phyloP scores from a whole-genome alignment of 495 filamentous ascomycete species.

The Penicillium parvum region DNA sequence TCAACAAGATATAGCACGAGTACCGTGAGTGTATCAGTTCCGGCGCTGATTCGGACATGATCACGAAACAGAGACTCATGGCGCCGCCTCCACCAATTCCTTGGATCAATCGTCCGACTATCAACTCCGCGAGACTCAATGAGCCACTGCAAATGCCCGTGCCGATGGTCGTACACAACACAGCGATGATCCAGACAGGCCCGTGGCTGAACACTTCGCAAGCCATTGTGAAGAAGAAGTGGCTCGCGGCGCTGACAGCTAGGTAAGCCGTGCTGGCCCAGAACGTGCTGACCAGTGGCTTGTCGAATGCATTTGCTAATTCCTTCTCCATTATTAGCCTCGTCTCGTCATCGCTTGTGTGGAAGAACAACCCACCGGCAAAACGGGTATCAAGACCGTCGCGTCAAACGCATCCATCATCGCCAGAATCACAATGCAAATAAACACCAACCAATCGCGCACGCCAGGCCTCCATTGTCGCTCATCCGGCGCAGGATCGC shows the following conservation, averaged over 20 bases:
- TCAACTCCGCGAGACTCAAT: slow-evolving; percentile 54
- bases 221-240: slow-evolving; percentile 37
- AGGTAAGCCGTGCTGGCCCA: slow-evolving; percentile 43
- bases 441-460: slow-evolving; percentile 32
- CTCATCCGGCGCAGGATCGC: slow-evolving; percentile 5
- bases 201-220: slow-evolving; percentile 40
- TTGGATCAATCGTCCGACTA: slow-evolving; percentile 63
- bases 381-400: slow-evolving; percentile 30
- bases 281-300: slow-evolving; percentile 29
- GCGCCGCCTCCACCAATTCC: slow-evolving; percentile 72
- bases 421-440: slow-evolving; percentile 29
- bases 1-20: slow-evolving; percentile 33
- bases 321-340: slow-evolving; percentile 18
- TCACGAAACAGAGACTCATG: slow-evolving; percentile 56
- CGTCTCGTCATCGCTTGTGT: slow-evolving; percentile 4
- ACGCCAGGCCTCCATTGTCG: slow-evolving; percentile 23
- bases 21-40: slow-evolving; percentile 38
- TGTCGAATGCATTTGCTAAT: slow-evolving; percentile 24
- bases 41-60: slow-evolving; percentile 60
- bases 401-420: slow-evolving; percentile 41
- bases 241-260: slow-evolving; percentile 32
- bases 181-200: slow-evolving; percentile 44
- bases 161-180: slow-evolving; percentile 53
- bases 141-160: slow-evolving; percentile 57
- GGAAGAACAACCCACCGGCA: slow-evolving; percentile 14